Base-by-base conservation (phyloP, 495 filamentous ascomycete genomes). In the Hypoxylon fuscum region DNA sequence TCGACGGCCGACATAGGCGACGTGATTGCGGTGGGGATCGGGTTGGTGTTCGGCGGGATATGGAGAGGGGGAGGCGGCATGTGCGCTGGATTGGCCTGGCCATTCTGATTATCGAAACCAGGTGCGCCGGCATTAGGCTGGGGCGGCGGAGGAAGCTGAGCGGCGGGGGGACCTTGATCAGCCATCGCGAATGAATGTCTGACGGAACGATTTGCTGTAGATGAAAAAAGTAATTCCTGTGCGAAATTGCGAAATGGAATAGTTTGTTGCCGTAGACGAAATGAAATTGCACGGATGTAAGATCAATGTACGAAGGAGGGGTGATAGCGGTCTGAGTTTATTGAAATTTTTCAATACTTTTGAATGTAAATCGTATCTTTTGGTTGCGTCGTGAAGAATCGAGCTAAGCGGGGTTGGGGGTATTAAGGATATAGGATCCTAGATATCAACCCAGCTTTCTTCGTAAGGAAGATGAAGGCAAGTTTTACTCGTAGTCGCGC, bases 11-110 rank as follows among this genome's bases (percentile, higher is more conserved):
- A 89, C 88, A 92, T 88, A 8, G 92, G 91, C 43, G 92, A 95
- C 51, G 89, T 92, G 68, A 97, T 92, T 14, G 95, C 92, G 15
- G 92, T 96, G 17, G 92, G 92, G 70, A 98, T 96, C 21, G 92
- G 92, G 72, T 96, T 97, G 72, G 87, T 97, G 74, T 97, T 97
- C 76, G 97, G 95, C 42, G 94, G 93, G 68, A 97, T 98, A 55
- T 95, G 88, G 15, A 96, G 87, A 53, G 93, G 90, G 34, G 93
- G 34, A 37, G n/a, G 34, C 38, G 93, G 91, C 92, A 98, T 94
- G 76, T 97, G 95, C 52, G 87, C 77, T 11, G 88, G 85, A 66
- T 87, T 87, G 69, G 86, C 85, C 70, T 87, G 85, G 50, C 81
- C 76, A 63, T 83, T 86, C 74, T 91, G 87, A 70, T 84, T 87